Percentiles rank a stretch among this genome's conserved stretches.
Evolutionary conservation across 495 filamentous ascomycete genomes (phyloP).

Genomic region (Trichodelitschia bisporula): DNA sequence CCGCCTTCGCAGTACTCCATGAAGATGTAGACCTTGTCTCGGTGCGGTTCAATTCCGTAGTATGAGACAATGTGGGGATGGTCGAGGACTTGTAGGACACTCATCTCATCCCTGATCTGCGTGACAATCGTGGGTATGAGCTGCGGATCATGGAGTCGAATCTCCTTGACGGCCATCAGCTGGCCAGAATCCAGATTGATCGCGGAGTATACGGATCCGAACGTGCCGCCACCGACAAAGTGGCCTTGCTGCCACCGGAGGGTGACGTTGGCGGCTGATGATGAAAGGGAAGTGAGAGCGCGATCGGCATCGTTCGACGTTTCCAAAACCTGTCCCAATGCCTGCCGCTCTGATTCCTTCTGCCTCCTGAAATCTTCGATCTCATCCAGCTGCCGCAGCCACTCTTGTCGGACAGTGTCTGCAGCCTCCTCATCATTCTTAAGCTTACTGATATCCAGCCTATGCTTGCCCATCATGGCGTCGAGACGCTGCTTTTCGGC

Average conservation of each 20-base stretch:
- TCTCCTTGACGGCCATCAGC: constrained; percentile 97
- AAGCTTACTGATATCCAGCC: constrained; percentile 50
- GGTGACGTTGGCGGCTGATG: constrained; percentile 80
- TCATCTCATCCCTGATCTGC: constrained; percentile 94
- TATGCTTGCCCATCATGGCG: constrained; percentile 42
- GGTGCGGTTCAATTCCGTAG: constrained; percentile 91
- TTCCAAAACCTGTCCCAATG: constrained; percentile 73
- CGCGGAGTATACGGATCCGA: constrained; percentile 88
- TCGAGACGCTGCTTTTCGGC: constrained; percentile 70
- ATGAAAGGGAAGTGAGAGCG: constrained; percentile 77
- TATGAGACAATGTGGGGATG: constrained; percentile 97
- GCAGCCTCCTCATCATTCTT: constrained; percentile 69
- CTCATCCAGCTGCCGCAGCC: constrained; percentile 38
- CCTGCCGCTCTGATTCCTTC: constrained; percentile 67
- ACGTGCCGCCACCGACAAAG: constrained; percentile 89
- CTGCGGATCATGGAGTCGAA: constrained; percentile 87
- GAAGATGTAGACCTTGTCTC: constrained; percentile 97
- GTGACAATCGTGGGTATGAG: constrained; percentile 78
- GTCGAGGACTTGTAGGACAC: constrained; percentile 77
- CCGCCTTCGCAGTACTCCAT: constrained; percentile 98
- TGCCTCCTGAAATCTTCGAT: constrained; percentile 59
- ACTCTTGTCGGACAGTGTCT: constrained; percentile 43
- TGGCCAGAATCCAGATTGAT: constrained; percentile 92
- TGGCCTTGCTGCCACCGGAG: constrained; percentile 95
- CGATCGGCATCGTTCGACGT: constrained; percentile 87